Base-by-base conservation (phyloP, 2,329 filamentous ascomycete species). In the Claviceps capensis region DNA sequence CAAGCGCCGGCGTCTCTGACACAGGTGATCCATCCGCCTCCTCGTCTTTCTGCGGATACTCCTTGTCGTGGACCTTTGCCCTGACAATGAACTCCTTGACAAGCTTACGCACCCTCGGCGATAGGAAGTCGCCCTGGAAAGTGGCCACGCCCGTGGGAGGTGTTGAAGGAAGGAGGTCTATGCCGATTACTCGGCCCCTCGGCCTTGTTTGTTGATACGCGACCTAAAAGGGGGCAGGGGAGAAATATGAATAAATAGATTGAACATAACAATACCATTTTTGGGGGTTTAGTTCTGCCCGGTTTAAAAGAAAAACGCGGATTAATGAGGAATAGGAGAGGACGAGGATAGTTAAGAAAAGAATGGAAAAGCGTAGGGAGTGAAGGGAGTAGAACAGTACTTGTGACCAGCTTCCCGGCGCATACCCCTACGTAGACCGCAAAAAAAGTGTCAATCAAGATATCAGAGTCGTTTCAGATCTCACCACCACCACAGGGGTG, bases 91-190 rank as follows among this genome's bases (percentile, higher is more conserved):
- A 93, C 5, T 81, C 75, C 64, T 85, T 83, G 41, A 95, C 83
- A 65, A 91, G 79, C 22, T 73, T 76, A 65, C 86, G 86, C n/a
- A 96, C 83, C 2, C 70, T 68, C 0, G 81, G 76, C 5, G 83
- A 85, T 42, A 97, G 73, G 58, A 98, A 97, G 65, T 98, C 87
- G 47, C 94, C 93, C 68, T 98, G 93, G 53, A 98, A 89, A 2
- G 88, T 88, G 30, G 87, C 90, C n/a, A 95, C 89, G 22, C 93
- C 93, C 61, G 79, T 82, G 0, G 93, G 93, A 5, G 94, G 91
- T 64, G 91, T 85, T 0, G 89, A 88, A 4, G 93, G 93, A 57
- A 98, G 88, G 49, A 98, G 78, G 65, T 98, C 93, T 61, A 98
- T 91, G 11, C 93, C 94, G 30, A 98, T 73, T 13, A 98, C 83